phyloP scores from a whole-genome alignment of 148 eudicot species.

The Cornus controversa region DNA sequence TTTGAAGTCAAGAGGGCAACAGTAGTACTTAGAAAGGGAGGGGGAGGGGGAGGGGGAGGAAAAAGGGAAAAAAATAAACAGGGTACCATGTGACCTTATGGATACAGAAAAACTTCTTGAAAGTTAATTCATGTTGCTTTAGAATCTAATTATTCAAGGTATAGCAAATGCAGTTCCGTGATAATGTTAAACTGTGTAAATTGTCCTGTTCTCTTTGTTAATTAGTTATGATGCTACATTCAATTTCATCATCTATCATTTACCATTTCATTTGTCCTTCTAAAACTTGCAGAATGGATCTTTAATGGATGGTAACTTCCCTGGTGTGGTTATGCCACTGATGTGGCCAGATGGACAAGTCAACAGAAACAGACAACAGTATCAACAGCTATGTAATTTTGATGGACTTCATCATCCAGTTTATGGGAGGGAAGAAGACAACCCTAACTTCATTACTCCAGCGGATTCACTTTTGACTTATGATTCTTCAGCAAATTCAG shows the following conservation, averaged over 20 bases:
- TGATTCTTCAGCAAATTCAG: conserved; percentile 81
- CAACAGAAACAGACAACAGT: conserved; percentile 48
- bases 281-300: conserved; percentile 53
- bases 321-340: conserved; percentile 57
- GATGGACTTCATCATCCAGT: conserved; percentile 58
- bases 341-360: conserved; percentile 66
- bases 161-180: neutral
- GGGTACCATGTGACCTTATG: neutral
- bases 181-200: neutral
- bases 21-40: neutral
- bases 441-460: conserved; percentile 54
- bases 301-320: conserved; percentile 48
- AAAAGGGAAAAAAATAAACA: too few species aligned
- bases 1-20: neutral
- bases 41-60: too few species aligned
- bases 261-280: conserved; percentile 7
- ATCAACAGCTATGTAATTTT: conserved; percentile 58
- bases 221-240: conserved; percentile 1
- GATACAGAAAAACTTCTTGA: too few species aligned
- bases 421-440: conserved; percentile 72
- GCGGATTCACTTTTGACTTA: conserved; percentile 71
- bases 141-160: neutral
- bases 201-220: neutral
- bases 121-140: neutral
- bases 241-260: neutral